phyloP scores from a whole-genome alignment of 2,329 filamentous ascomycete genomes.

The Colletotrichum sp. region DNA sequence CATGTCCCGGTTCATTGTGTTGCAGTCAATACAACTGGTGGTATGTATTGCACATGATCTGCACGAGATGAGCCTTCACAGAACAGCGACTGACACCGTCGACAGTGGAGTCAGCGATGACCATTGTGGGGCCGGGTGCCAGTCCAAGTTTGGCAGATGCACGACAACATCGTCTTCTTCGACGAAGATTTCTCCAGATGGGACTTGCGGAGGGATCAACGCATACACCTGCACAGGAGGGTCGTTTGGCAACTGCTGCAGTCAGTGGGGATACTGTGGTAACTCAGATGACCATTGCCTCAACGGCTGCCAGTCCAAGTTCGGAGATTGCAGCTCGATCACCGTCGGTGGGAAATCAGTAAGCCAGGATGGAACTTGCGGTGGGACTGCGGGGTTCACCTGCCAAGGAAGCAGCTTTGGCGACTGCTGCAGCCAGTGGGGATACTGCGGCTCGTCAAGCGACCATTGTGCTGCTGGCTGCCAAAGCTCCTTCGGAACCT shows the following conservation, averaged over 20 bases:
- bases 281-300: constrained; percentile 18
- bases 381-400: neutral
- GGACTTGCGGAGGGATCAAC: constrained; percentile 40
- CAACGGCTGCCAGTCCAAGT: constrained; percentile 15
- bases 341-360: neutral
- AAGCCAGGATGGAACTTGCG: constrained; percentile 8
- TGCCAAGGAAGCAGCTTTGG: constrained; percentile 7
- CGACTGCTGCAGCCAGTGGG: constrained; percentile 24
- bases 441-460: constrained; percentile 21
- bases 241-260: constrained; percentile 20
- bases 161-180: neutral
- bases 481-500: constrained; percentile 7
- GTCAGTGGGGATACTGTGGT: constrained; percentile 23
- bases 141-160: constrained; percentile 2
- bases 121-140: constrained; percentile 9
- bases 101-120: neutral
- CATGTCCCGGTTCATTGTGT: constrained; percentile 30
- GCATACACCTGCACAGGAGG: constrained; percentile 43
- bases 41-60: neutral
- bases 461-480: constrained; percentile 23
- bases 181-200: constrained; percentile 29
- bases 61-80: neutral
- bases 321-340: constrained; percentile 21
- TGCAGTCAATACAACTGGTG: constrained; percentile 13
- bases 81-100: neutral